Evolutionary conservation across 2,329 filamentous ascomycete species (phyloP), one percentile per base, ranked within the genome.

Genomic region (Metarhizium guizhouense): DNA sequence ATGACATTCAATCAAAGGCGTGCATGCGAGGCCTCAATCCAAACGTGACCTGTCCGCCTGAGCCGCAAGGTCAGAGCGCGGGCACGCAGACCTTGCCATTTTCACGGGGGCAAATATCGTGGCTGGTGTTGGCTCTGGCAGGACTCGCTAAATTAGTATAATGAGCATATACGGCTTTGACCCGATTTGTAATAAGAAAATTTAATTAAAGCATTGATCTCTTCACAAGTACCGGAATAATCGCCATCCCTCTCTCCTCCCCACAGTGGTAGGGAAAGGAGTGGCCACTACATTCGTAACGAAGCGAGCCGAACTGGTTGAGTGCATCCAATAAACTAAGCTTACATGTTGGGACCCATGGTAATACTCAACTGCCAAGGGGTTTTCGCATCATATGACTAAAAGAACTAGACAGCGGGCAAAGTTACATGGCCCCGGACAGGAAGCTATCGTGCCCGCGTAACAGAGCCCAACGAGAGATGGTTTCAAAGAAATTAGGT

Each of bases 301-400:
- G 25, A 25, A 25, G 3, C 25, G 25, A 25, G 25, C 25, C 25
- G 1, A 25, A 3, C 25, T 25, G 25, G 25, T 36, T 8, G 13
- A 36, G 13, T 36, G 8, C 34, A 36, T 36, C 34, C 34, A 36
- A 13, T 36, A 36, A 36, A 36, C 5, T 25, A 25, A 25, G 25
- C 25, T 25, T 25, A 25, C 25, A 25, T 25, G 3, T 25, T 25
- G 25, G 25, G 25, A 43, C 16, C 13, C 65, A 67, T n/a, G n/a
- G n/a, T n/a, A n/a, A n/a, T n/a, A n/a, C n/a, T n/a, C n/a, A n/a
- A n/a, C 32, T 10, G 32, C 32, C 32, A 10, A 36, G 32, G 10
- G 10, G 6, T 36, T 10, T 36, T 36, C 32, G 32, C 10, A 10
- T 36, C 32, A 10, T 36, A 36, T 36, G 32, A 36, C 32, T 36